Evolutionary conservation across 371 early-diverging fungal genomes (phyloP).

Genomic region (Circinella umbellata): DNA sequence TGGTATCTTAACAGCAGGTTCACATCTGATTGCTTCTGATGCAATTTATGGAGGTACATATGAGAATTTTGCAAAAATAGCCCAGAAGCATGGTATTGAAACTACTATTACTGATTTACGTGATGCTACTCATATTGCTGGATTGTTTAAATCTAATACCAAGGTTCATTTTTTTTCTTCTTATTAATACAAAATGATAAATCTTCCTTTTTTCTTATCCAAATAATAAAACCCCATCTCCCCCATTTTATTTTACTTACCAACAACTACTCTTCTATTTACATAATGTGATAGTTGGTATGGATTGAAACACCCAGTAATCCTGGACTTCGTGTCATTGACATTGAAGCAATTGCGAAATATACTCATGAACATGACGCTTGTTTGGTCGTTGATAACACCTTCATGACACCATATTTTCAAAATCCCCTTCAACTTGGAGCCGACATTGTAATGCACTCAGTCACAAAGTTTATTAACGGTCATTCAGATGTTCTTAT

Average conservation of each 20-base stretch:
- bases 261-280: too few relatives aligned
- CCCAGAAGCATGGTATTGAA: slow-evolving; percentile 10
- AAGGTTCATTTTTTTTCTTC: slow-evolving; percentile 1
- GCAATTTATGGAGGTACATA: slow-evolving; percentile 49
- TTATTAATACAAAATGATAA: neutral
- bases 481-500: slow-evolving; percentile 77
- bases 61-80: slow-evolving; percentile 18
- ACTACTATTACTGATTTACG: slow-evolving; percentile 10
- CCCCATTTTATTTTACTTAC: too few relatives aligned
- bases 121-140: slow-evolving; percentile 17
- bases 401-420: slow-evolving; percentile 77
- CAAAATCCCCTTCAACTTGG: slow-evolving; percentile 70
- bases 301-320: slow-evolving; percentile 86
- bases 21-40: slow-evolving; percentile 24
- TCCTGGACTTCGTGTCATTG: slow-evolving; percentile 62
- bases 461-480: slow-evolving; percentile 82
- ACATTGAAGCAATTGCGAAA: slow-evolving; percentile 65
- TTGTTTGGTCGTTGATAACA: slow-evolving; percentile 80
- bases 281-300: slow-evolving; percentile 38
- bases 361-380: slow-evolving; percentile 59
- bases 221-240: too few relatives aligned
- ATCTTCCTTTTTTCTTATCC: too few relatives aligned
- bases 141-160: slow-evolving; percentile 26
- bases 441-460: slow-evolving; percentile 83
- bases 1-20: slow-evolving; percentile 24